A percentile compares a stretch with the other conserved stretches of the same genome.
Conservation (phyloP, 2,329 filamentous ascomycete genomes). For the Colletotrichum theobromicola region DNA sequence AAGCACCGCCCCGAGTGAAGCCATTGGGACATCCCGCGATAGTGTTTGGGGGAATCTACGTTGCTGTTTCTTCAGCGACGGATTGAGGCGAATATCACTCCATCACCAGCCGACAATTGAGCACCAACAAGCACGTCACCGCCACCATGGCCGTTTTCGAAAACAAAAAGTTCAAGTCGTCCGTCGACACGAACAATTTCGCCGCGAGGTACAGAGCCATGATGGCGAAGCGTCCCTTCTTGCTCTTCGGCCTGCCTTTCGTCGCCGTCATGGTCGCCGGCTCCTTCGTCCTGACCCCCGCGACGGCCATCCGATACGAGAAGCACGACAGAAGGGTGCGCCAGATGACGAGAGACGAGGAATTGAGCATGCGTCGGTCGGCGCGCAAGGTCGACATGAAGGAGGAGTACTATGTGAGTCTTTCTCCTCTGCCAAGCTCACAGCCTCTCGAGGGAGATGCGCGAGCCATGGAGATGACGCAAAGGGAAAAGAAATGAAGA, state of each 20-base stretch:
- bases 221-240: constrained; percentile 82
- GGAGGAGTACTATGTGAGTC: constrained; percentile 85
- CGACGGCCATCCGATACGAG: constrained; percentile 93
- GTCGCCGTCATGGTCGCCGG: constrained; percentile 87
- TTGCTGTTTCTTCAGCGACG: not conserved
- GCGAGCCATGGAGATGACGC: not conserved
- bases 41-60: not conserved
- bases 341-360: constrained; percentile 85
- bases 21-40: not conserved
- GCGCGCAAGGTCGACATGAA: constrained; percentile 77
- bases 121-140: not conserved
- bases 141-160: constrained; percentile 66
- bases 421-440: not conserved
- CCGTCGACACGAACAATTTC: constrained; percentile 70
- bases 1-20: not conserved
- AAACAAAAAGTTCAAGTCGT: constrained; percentile 72
- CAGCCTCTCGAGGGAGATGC: not conserved
- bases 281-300: constrained; percentile 93
- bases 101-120: not conserved
- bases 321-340: constrained; percentile 88
- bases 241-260: constrained; percentile 94
- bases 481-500: constrained; percentile 29
- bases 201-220: constrained; percentile 78
- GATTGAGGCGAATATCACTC: not conserved
- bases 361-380: constrained; percentile 77